Conservation (phyloP, 805 yeast species). For the Kluyveromyces wickerhamii region DNA sequence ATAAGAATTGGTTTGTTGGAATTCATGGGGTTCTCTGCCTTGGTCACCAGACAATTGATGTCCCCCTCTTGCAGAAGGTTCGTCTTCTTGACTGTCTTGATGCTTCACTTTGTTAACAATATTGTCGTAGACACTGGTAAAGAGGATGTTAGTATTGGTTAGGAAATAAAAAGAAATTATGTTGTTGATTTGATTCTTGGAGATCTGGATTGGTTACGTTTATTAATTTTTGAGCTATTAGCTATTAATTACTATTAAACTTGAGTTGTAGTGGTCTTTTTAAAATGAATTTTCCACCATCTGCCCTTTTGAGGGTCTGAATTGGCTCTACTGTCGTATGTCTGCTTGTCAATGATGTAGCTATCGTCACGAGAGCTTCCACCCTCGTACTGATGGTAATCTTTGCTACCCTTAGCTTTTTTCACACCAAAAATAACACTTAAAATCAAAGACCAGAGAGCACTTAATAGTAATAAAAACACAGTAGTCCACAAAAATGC, state of each 20-base stretch:
- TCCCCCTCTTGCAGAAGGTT: neutral
- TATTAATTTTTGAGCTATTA: neutral
- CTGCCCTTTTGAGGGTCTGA: neutral
- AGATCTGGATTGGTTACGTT: constrained; percentile 1
- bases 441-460: constrained; percentile 18
- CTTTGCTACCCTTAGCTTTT: neutral
- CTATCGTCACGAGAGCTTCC: constrained; percentile 12
- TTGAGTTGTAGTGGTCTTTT: neutral
- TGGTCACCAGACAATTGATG: neutral
- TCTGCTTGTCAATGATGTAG: constrained; percentile 13
- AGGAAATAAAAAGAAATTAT: neutral
- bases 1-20: no score
- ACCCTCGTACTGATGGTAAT: constrained; percentile 2
- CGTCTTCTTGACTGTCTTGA: neutral
- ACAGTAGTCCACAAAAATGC: constrained; percentile 52
- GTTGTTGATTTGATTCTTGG: neutral
- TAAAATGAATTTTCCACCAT: constrained; percentile 4
- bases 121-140: constrained; percentile 3
- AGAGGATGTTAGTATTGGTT: constrained; percentile 4
- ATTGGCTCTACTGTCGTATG: constrained; percentile 11
- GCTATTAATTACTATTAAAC: neutral
- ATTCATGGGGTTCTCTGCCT: no score
- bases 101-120: constrained; percentile 2
- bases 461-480: constrained; percentile 14
- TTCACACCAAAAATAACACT: constrained; percentile 8